Evolutionary conservation across 1,139 yeast genomes (phyloP).

Genomic region (Saccharomyces hybrid): DNA sequence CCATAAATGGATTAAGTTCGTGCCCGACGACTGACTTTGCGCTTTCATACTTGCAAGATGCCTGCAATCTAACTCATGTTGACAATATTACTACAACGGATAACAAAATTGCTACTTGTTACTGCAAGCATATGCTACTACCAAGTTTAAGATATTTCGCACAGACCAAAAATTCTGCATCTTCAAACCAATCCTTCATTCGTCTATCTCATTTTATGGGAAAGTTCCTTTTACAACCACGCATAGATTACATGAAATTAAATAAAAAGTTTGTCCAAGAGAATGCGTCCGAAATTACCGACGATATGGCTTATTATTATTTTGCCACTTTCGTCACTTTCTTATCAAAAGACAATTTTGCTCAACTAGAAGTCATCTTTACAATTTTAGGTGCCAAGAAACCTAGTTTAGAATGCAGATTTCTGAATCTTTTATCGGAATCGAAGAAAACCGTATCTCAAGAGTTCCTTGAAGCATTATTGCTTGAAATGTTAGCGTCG

Average conservation of each 20-base stretch:
- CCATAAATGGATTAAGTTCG: not conserved
- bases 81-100: conserved; percentile 12
- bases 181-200: conserved; percentile 5
- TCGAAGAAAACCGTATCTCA: conserved; percentile 45
- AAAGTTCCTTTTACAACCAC: conserved; percentile 16
- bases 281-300: conserved; percentile 8
- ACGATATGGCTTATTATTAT: conserved; percentile 12
- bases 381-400: conserved; percentile 32
- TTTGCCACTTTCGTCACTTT: conserved; percentile 22
- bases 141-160: conserved; percentile 20
- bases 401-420: conserved; percentile 28
- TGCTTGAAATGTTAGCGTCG: conserved; percentile 21
- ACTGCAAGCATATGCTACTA: conserved; percentile 17
- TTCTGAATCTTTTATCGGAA: conserved; percentile 34
- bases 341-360: conserved; percentile 25
- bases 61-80: not conserved
- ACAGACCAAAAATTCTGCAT: conserved; percentile 2
- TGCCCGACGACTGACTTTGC: not conserved
- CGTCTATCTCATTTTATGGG: conserved; percentile 10
- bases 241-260: conserved; percentile 12
- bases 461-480: conserved; percentile 37
- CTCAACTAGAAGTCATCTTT: conserved; percentile 39
- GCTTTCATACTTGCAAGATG: not conserved
- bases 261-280: conserved; percentile 18
- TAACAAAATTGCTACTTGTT: conserved; percentile 15